Evolutionary conservation across 2,329 filamentous ascomycete genomes (phyloP).

Genomic region (Fusarium aywerte): DNA sequence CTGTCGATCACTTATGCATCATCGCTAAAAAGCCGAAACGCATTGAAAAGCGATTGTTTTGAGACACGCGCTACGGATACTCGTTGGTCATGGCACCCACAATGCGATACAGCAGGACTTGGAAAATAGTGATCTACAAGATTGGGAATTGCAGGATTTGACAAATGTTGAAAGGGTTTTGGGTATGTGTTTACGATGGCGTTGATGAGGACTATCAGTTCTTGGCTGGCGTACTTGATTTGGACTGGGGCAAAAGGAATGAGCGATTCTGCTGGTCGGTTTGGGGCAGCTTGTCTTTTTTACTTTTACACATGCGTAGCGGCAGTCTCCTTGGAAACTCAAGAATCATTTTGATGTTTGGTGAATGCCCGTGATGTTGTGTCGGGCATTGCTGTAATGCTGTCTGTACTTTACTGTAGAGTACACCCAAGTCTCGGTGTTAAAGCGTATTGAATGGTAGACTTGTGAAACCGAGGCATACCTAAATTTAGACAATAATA

Average conservation of each 20-base stretch:
- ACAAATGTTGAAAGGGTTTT: not conserved
- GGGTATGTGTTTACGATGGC: conserved; percentile 19
- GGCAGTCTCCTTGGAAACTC: conserved; percentile 17
- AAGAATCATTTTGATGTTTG: not conserved
- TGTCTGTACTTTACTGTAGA: not conserved
- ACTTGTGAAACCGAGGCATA: not conserved
- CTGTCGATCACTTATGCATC: conserved; percentile 26
- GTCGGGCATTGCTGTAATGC: too few relatives aligned
- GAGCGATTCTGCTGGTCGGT: conserved; percentile 18
- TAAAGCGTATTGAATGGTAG: not conserved
- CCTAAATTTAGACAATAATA: too few relatives aligned
- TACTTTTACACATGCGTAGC: conserved; percentile 14
- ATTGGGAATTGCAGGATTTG: not conserved
- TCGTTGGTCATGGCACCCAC: not conserved
- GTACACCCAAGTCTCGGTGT: not conserved
- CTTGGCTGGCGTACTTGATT: conserved; percentile 19
- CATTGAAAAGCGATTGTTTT: conserved; percentile 7
- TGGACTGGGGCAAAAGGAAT: not conserved
- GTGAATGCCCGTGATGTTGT: not conserved
- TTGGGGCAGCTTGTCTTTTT: not conserved
- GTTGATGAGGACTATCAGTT: conserved; percentile 3
- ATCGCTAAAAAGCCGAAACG: not conserved
- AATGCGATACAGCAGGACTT: not conserved
- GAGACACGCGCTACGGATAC: conserved; percentile 7
- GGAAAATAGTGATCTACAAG: not conserved